Base-by-base conservation (phyloP, 2,329 filamentous ascomycete genomes). In the Dothideomycetidae sp. region DNA sequence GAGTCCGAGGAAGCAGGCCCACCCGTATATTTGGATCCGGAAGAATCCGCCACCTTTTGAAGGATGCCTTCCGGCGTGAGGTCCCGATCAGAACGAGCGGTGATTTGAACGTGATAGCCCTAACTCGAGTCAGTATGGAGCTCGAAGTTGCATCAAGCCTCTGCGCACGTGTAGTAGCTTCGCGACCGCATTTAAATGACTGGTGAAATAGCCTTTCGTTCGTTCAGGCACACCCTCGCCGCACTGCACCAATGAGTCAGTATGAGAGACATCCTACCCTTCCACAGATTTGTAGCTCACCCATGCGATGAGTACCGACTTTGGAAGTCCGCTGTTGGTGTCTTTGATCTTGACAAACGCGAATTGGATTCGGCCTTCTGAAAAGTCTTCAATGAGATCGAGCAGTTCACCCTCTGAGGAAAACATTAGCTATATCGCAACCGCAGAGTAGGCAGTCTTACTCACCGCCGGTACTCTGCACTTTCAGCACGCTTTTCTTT, bases 141-240 rank as follows among this genome's bases (percentile, higher is more conserved):
- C n/a, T 29, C 21, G 33, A 28, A 16, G 10, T 14, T 50, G 54
- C 10, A 7, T 16, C 14, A 14, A 5, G 31, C 3, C n/a, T n/a
- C 10, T 15, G 54, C 62, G 35, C 54, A 78, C 77, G 63, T 94
- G 86, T 29, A 98, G 73, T 48, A 94, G 70, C 62, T 93, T 94
- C 44, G 85, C 78, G 26, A 96, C 85, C 33, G 84, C 79, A 43
- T 81, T 78, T 33, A 90, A 67, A 61, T 98, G 88, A 62, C 85
- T 94, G 48, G 84, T 93, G 57, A 98, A 98, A 63, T 96, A 96
- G 47, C 90, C 90, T 63, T 96, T 98, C 44, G 88, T 96, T 52
- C 88, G 72, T 63, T 98, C 90, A n/a, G 90, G 90, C 11, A 98
- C 90, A 50, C 90, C 90, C 54, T 92, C 88, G 48, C 90, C 90